Evolutionary conservation across 257 asterid species (phyloP).

Genomic region (Verbascum thapsus): DNA sequence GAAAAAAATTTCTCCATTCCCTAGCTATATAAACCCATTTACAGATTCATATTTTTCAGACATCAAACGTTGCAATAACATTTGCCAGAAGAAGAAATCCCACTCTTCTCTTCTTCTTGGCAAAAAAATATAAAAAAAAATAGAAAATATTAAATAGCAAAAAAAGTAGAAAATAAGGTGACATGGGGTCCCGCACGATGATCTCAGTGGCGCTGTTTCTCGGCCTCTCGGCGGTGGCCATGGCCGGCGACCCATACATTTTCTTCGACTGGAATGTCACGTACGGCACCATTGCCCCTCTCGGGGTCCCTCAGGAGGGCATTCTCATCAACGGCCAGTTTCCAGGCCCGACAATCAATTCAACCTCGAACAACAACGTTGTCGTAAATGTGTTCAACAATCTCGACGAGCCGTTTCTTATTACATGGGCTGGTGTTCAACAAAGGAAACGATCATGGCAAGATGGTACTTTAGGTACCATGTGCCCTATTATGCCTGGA

Average conservation of each 20-base stretch:
- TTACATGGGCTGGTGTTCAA: slow-evolving; percentile 56
- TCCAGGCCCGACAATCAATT: slow-evolving; percentile 55
- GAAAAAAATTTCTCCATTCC: background rate
- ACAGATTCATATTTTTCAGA: too few relatives aligned
- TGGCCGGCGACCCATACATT: slow-evolving; percentile 53
- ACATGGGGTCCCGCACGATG: slow-evolving; percentile 14
- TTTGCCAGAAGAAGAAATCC: slow-evolving; percentile 32
- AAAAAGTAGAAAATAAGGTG: background rate
- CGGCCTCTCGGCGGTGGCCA: slow-evolving; percentile 34
- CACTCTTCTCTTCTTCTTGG: slow-evolving; percentile 32
- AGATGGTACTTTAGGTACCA: slow-evolving; percentile 57
- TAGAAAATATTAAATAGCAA: background rate
- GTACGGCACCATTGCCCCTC: slow-evolving; percentile 52
- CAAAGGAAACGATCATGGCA: slow-evolving; percentile 63
- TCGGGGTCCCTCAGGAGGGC: slow-evolving; percentile 58
- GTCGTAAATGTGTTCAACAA: slow-evolving; percentile 54
- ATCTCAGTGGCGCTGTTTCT: slow-evolving; percentile 35
- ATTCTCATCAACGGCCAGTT: slow-evolving; percentile 57
- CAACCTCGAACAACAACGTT: slow-evolving; percentile 64
- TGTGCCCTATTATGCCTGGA: slow-evolving; percentile 63
- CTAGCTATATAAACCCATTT: background rate
- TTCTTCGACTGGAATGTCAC: slow-evolving; percentile 50
- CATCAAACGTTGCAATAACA: too few relatives aligned
- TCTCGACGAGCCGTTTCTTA: slow-evolving; percentile 57
- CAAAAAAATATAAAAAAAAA: slow-evolving; percentile 8